Evolutionary conservation across 2,329 filamentous ascomycete genomes (phyloP).

Genomic region (Nothophaeocryptopus gaeumannii): DNA sequence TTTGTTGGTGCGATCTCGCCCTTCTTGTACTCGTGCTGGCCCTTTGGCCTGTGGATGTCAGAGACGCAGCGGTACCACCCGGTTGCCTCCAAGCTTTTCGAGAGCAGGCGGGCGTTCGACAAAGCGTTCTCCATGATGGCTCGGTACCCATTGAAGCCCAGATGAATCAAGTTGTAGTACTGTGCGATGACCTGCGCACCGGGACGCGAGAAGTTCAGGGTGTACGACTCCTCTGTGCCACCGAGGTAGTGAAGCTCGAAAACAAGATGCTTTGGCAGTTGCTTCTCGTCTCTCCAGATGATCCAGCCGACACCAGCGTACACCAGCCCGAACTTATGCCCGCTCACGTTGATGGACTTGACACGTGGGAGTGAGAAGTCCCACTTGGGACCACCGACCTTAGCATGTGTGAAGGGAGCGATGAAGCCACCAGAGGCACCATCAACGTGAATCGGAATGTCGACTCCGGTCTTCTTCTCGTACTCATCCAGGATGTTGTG

Average conservation of each 20-base stretch:
- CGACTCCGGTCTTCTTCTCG: constrained; percentile 58
- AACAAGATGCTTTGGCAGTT: constrained; percentile 64
- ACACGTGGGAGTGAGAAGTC: constrained; percentile 62
- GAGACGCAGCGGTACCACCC: constrained; percentile 65
- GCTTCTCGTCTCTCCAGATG: constrained; percentile 64
- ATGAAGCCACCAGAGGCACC: constrained; percentile 61
- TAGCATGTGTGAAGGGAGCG: constrained; percentile 58
- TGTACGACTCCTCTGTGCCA: constrained; percentile 68
- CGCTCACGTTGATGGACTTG: constrained; percentile 65
- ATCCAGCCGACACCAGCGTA: constrained; percentile 65
- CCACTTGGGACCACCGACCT: constrained; percentile 52
- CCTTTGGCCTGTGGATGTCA: constrained; percentile 60
- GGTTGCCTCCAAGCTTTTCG: constrained; percentile 61
- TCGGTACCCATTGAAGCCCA: constrained; percentile 60
- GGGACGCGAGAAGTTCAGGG: constrained; percentile 69
- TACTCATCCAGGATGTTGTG: constrained; percentile 63
- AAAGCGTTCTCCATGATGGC: constrained; percentile 66
- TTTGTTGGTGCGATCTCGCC: constrained; percentile 43
- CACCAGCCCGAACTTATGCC: constrained; percentile 48
- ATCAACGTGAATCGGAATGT: constrained; percentile 68
- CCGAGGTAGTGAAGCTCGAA: constrained; percentile 71
- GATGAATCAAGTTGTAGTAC: constrained; percentile 70
- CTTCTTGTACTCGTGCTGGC: constrained; percentile 42
- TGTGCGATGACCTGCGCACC: constrained; percentile 68
- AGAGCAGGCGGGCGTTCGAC: constrained; percentile 62